Evolutionary conservation across 306 rosid genomes (phyloP).

Genomic region (Begonia masoniana): DNA sequence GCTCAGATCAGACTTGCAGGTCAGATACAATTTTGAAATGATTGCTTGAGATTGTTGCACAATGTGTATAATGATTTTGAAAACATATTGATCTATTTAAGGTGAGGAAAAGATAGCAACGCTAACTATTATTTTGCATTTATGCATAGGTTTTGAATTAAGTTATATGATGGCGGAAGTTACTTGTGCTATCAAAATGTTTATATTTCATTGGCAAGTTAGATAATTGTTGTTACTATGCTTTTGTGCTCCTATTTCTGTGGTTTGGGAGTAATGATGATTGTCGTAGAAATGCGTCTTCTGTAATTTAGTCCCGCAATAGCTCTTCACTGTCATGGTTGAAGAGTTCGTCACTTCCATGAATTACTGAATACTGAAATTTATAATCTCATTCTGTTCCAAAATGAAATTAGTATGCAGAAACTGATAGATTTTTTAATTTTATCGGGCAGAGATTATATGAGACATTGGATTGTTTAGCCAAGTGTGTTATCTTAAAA

Average conservation of each 20-base stretch:
- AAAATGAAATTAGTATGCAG: no score
- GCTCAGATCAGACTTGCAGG: slow-evolving; percentile 24
- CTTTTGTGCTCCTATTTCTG: slow-evolving; percentile 12
- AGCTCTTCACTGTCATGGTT: no score
- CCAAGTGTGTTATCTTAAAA: no score
- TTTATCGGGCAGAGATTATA: no score
- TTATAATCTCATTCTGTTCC: no score
- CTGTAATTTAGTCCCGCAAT: neutral
- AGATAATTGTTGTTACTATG: neutral
- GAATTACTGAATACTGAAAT: no score
- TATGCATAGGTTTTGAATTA: neutral
- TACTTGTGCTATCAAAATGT: neutral
- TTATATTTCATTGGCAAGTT: neutral
- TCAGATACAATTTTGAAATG: slow-evolving; percentile 25
- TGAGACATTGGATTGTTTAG: no score
- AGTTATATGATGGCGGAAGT: neutral
- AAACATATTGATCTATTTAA: slow-evolving; percentile 16
- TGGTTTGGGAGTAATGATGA: neutral
- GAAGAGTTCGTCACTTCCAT: no score
- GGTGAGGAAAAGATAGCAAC: slow-evolving; percentile 6
- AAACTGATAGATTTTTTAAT: no score
- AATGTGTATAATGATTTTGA: slow-evolving; percentile 22
- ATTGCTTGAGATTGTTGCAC: slow-evolving; percentile 26
- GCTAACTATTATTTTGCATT: neutral
- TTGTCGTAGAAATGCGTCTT: neutral